Evolutionary conservation across 2,329 filamentous ascomycete genomes (phyloP).

Genomic region (Aspergillus neoniger): DNA sequence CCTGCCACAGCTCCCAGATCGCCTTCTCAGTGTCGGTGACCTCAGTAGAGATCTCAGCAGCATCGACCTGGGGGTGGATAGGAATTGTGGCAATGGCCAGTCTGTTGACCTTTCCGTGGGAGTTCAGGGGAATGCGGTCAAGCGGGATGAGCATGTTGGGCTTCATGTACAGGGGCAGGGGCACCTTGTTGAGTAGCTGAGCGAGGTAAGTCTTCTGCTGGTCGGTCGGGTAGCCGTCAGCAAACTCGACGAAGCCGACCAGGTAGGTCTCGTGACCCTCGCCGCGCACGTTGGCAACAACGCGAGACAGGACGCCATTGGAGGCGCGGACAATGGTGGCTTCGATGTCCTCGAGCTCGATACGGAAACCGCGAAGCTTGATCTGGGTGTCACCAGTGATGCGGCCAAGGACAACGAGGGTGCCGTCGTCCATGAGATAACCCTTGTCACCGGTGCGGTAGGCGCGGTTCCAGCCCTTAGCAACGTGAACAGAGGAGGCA

Average conservation of each 20-base stretch:
- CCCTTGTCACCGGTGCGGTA: constrained; percentile 35
- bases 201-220: not conserved
- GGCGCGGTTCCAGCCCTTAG: not conserved
- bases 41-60: not conserved
- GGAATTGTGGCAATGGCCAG: constrained; percentile 14
- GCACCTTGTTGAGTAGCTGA: not conserved
- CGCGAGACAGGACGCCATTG: not conserved
- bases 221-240: not conserved
- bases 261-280: not conserved
- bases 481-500: not conserved
- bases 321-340: not conserved
- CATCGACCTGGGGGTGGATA: constrained; percentile 17
- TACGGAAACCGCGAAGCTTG: constrained; percentile 33
- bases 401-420: constrained; percentile 28
- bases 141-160: constrained; percentile 29
- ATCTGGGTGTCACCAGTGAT: constrained; percentile 28
- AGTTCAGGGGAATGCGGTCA: constrained; percentile 27
- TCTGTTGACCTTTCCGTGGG: constrained; percentile 32
- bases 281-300: not conserved
- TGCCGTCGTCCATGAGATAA: constrained; percentile 28
- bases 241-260: too few species aligned
- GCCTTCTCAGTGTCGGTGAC: not conserved
- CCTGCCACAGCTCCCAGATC: constrained; percentile 8
- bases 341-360: constrained; percentile 52
- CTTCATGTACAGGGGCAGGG: constrained; percentile 39